A percentile compares a stretch with the other conserved stretches of the same genome.
phyloP scores from a whole-genome alignment of 2,329 filamentous ascomycete species.

The Falciphora oryzae region DNA sequence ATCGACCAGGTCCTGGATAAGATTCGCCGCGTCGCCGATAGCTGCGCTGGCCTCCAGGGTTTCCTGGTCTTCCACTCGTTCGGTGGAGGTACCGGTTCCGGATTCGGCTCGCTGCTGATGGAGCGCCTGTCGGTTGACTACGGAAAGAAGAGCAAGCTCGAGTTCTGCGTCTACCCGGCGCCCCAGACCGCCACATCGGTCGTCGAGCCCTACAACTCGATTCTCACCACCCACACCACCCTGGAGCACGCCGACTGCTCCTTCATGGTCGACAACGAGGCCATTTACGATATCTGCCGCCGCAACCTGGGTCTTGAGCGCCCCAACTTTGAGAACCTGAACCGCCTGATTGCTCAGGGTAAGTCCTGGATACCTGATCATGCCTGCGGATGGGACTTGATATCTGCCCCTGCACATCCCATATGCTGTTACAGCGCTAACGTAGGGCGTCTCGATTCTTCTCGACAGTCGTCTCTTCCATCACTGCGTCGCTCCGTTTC shows the following conservation, averaged over 20 bases:
- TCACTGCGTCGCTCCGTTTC: slow-evolving; percentile 67
- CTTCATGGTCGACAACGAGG: slow-evolving; percentile 72
- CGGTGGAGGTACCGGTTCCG: slow-evolving; percentile 66
- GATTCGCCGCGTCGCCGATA: slow-evolving; percentile 63
- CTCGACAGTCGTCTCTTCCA: slow-evolving; percentile 58
- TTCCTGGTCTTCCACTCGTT: slow-evolving; percentile 74
- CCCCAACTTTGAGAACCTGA: slow-evolving; percentile 65
- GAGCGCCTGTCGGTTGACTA: slow-evolving; percentile 70
- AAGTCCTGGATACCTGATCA: neutral
- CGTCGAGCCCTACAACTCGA: slow-evolving; percentile 69
- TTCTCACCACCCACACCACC: slow-evolving; percentile 68
- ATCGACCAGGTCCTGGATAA: slow-evolving; percentile 64
- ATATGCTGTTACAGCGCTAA: too few relatives aligned
- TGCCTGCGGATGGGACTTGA: too few relatives aligned
- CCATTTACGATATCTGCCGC: slow-evolving; percentile 70
- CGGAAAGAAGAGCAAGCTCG: slow-evolving; percentile 72
- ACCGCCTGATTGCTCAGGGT: slow-evolving; percentile 62
- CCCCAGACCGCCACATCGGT: slow-evolving; percentile 65
- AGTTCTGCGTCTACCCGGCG: slow-evolving; percentile 67
- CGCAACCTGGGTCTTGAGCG: slow-evolving; percentile 65
- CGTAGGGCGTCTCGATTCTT: too few relatives aligned
- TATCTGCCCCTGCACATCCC: too few relatives aligned
- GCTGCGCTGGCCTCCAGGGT: slow-evolving; percentile 55
- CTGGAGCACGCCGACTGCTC: slow-evolving; percentile 75
- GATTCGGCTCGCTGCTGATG: slow-evolving; percentile 65